Evolutionary conservation across 2,329 filamentous ascomycete species (phyloP).

Genomic region (Fusarium domesticum): DNA sequence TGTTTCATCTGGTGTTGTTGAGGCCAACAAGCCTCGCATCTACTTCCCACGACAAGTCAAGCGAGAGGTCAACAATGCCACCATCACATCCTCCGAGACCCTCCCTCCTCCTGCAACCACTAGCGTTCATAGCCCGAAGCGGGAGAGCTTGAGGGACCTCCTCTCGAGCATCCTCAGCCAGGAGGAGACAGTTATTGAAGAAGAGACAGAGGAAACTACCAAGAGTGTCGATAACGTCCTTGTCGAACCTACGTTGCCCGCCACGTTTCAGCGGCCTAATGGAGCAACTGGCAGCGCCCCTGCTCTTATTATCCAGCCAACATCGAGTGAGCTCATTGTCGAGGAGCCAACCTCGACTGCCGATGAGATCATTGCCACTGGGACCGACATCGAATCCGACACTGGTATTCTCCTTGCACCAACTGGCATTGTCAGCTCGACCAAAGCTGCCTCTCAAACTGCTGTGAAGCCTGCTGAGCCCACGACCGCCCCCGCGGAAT

Average conservation of each 20-base stretch:
- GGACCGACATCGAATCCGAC: constrained; percentile 13
- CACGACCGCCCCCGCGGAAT: constrained; percentile 2
- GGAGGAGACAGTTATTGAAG: constrained; percentile 1
- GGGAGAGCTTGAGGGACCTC: constrained; percentile 23
- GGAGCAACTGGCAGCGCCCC: constrained; percentile 20
- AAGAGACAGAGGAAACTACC: constrained; percentile 1
- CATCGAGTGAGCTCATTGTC: constrained; percentile 10
- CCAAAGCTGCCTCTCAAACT: constrained; percentile 12
- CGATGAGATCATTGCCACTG: constrained; percentile 5
- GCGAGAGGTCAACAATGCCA: constrained; percentile 46
- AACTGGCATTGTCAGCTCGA: constrained; percentile 23
- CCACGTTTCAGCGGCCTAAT: constrained; percentile 4
- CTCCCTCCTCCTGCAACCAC: constrained; percentile 13
- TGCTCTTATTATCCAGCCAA: constrained; percentile 20
- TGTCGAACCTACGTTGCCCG: constrained; percentile 14
- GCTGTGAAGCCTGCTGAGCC: neutral
- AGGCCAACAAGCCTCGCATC: constrained; percentile 48
- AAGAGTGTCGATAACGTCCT: constrained; percentile 1
- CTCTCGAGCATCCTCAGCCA: constrained; percentile 23
- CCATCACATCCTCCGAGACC: constrained; percentile 33
- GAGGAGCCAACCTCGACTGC: constrained; percentile 12
- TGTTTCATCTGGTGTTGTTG: constrained; percentile 45
- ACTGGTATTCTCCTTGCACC: constrained; percentile 28
- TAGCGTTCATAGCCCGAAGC: constrained; percentile 10
- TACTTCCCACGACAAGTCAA: constrained; percentile 58